These are phyloP conservation scores for Nemania sp. DNA, from an alignment of 2,329 filamentous ascomycete genomes.

Conservation along the genomic window DNA sequence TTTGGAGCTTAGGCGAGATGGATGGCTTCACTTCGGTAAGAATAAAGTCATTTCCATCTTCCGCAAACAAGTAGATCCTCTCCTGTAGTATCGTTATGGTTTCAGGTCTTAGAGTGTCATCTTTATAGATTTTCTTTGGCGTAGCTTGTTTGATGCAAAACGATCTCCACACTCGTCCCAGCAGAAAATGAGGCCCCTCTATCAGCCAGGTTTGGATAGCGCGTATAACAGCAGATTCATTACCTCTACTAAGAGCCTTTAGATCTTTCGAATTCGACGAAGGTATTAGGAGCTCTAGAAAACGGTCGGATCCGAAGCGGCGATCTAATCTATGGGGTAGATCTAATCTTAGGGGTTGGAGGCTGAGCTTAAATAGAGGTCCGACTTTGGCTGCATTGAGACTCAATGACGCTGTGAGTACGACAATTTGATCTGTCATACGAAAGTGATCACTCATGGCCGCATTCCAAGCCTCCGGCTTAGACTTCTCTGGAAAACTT, in stretches of 20 bases:
- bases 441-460: constrained; percentile 45
- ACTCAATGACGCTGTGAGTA: constrained; percentile 49
- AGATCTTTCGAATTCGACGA: constrained; percentile 40
- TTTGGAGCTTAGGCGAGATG: constrained; percentile 38
- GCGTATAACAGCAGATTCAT: constrained; percentile 7
- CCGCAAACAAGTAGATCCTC: constrained; percentile 59
- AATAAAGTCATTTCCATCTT: constrained; percentile 52
- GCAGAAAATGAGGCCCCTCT: constrained; percentile 46
- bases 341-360: constrained; percentile 56
- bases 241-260: constrained; percentile 39
- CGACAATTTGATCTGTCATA: constrained; percentile 44
- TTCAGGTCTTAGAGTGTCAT: constrained; percentile 40
- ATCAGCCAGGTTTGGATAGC: constrained; percentile 48
- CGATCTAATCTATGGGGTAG: constrained; percentile 56
- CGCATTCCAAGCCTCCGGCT: constrained; percentile 51
- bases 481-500: constrained; percentile 53
- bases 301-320: constrained; percentile 62
- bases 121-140: constrained; percentile 45
- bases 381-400: constrained; percentile 44
- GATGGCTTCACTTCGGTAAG: constrained; percentile 33
- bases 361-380: constrained; percentile 50
- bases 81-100: constrained; percentile 44
- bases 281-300: constrained; percentile 60
- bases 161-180: constrained; percentile 53
- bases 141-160: constrained; percentile 50